Evolutionary conservation across 1,284 basidiomycete species (phyloP), one percentile per base, ranked within the genome.

Genomic region (Anthracocystis setariae): DNA sequence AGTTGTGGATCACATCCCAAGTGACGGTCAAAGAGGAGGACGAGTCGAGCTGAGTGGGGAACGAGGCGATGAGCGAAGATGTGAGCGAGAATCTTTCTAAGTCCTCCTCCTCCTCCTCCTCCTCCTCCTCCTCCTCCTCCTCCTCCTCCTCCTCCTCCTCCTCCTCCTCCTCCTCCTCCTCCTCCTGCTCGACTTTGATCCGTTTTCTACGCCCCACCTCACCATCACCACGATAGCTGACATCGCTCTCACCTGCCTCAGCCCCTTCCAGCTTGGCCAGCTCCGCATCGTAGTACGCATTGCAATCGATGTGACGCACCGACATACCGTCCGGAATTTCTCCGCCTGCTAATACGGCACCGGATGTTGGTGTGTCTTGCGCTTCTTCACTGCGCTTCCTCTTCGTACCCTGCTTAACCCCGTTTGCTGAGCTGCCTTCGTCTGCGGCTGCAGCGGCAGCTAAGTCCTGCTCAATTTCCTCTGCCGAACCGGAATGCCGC

Each of bases 231-330:
- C n/a, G n/a, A n/a, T n/a, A n/a, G n/a, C n/a, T n/a, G n/a, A n/a
- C n/a, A n/a, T n/a, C n/a, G n/a, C n/a, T n/a, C n/a, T n/a, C n/a
- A n/a, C 8, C 20, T 25, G 44, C 40, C 7, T 29, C 39, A 27
- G 43, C 20, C 7, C 9, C 50, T 43, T 63, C 46, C 10, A 66
- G 21, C 29, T 20, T 37, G 4, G 21, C 48, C 15, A 56, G 1
- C 27, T 53, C 33, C 0, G 21, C 13, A 13, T 67, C 57, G 44
- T 67, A 67, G 39, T 47, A 67, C 18, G 39, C n/a, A n/a, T 56
- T 39, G 25, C 64, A 67, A 21, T 67, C 64, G 13, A 67, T 32
- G 18, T 67, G 64, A 3, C 57, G 29, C 0, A 67, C 40, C 10
- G 18, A 9, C 17, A 67, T 32, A 5, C 53, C 42, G 8, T 15